Evolutionary conservation across 331 rosid genomes (phyloP), one percentile per base, ranked within the genome.

Genomic region (Quercus phellos): DNA sequence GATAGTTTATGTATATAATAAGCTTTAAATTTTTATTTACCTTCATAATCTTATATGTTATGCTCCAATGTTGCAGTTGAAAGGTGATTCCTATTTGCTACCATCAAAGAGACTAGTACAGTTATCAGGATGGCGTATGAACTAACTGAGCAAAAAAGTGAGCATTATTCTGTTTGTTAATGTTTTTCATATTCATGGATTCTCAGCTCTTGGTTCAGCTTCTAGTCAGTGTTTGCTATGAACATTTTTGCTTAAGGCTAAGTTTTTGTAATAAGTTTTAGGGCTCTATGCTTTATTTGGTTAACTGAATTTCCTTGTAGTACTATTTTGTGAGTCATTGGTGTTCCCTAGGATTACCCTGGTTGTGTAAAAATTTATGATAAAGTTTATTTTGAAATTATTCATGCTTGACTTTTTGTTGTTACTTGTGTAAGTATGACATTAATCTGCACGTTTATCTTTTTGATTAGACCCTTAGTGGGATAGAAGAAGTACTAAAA

Each of bases 141-240:
- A 63, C 27, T 90, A 74, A 84, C 51, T 26, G 97, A 92, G 81
- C 89, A 79, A 50, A 90, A 90, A 82, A 90, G 97, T 92, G 80
- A 87, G 93, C 77, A 63, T 55, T 72, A 17, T 34, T 32, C 32
- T 24, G 2, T 73, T 46, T 21, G 55, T 30, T 16, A 46, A 43
- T 56, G 24, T 7, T 69, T 35, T 51, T 30, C 46, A 61, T 19
- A 43, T 10, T 46, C 35, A 59, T 67, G 51, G 79, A 56, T 69
- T 32, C 66, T 42, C 13, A 6, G 11, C 34, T 29, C 71, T 67
- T 13, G 32, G 24, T 77, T 72, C 55, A 61, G 69, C 18, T 66
- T 66, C 50, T 17, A 63, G 9, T 64, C 19, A 55, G 21, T 73
- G 51, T 26, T 82, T 30, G 51, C 13, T 50, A 34, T 70, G 38